Evolutionary conservation across 371 early-diverging fungal species (phyloP).

Genomic region (Circinella minor): DNA sequence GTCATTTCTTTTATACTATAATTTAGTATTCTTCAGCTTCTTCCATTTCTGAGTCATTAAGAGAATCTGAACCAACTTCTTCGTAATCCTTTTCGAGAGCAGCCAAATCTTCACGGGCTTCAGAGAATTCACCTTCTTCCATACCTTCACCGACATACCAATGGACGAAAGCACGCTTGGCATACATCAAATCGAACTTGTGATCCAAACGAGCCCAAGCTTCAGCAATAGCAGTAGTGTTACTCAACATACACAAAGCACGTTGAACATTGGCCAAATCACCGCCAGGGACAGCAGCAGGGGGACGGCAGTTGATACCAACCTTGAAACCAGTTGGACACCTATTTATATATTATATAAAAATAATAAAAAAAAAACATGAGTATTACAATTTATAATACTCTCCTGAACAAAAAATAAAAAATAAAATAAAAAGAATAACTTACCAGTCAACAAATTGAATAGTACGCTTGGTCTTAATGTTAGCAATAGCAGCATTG

Average conservation of each 20-base stretch:
- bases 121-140: constrained; percentile 89
- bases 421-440: too few relatives aligned
- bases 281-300: constrained; percentile 87
- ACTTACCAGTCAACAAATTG: constrained; percentile 92
- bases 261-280: constrained; percentile 88
- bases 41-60: constrained; percentile 49
- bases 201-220: constrained; percentile 93
- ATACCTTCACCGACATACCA: constrained; percentile 98
- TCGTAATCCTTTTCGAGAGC: constrained; percentile 98
- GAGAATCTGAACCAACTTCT: constrained; percentile 90
- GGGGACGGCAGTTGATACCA: constrained; percentile 90
- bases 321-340: constrained; percentile 89
- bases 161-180: constrained; percentile 97
- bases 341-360: constrained; percentile 96
- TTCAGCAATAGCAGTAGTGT: constrained; percentile 94
- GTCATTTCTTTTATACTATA: not conserved
- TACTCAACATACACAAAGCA: constrained; percentile 92
- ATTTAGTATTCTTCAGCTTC: constrained; percentile 50
- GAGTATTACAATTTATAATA: too few relatives aligned
- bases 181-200: constrained; percentile 96
- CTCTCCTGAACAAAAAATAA: too few relatives aligned
- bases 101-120: constrained; percentile 92
- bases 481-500: constrained; percentile 84
- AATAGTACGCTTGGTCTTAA: constrained; percentile 89
- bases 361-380: constrained; percentile 30